Evolutionary conservation across 495 filamentous ascomycete species (phyloP).

Genomic region (Neurospora sp.): DNA sequence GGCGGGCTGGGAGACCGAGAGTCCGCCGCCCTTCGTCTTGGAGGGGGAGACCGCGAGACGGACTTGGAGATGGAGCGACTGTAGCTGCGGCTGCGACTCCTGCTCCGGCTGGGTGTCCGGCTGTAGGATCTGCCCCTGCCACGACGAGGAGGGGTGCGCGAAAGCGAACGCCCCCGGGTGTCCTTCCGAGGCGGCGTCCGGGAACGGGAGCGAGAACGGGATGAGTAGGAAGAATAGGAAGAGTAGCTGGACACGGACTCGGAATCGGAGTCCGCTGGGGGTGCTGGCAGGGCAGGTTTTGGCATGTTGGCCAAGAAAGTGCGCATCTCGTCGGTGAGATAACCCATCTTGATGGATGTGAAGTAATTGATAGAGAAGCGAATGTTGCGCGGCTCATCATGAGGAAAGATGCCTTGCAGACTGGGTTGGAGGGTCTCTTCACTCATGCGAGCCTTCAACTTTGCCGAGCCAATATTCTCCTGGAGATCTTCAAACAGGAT

Average conservation of each 20-base stretch:
- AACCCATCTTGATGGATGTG: slow-evolving; percentile 92
- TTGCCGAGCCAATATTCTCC: slow-evolving; percentile 74
- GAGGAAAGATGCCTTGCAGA: slow-evolving; percentile 83
- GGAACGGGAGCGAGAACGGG: slow-evolving; percentile 31
- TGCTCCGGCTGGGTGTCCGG: slow-evolving; percentile 6
- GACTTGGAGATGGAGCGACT: slow-evolving; percentile 22
- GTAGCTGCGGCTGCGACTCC: slow-evolving; percentile 12
- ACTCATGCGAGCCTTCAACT: slow-evolving; percentile 61
- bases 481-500: slow-evolving; percentile 90
- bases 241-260: slow-evolving; percentile 58
- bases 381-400: slow-evolving; percentile 75
- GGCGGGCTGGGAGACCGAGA: slow-evolving; percentile 24
- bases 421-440: slow-evolving; percentile 69
- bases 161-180: slow-evolving; percentile 19
- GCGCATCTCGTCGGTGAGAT: slow-evolving; percentile 89
- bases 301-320: slow-evolving; percentile 78
- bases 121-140: slow-evolving; percentile 27
- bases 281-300: slow-evolving; percentile 59
- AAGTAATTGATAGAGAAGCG: slow-evolving; percentile 99
- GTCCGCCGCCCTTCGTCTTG: slow-evolving; percentile 15
- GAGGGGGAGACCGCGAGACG: slow-evolving; percentile 18
- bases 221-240: slow-evolving; percentile 50
- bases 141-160: slow-evolving; percentile 31
- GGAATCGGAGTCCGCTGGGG: slow-evolving; percentile 51
- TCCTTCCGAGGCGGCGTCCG: slow-evolving; percentile 24